Percentiles rank a stretch among this genome's conserved stretches.
Evolutionary conservation across 306 rosid species (phyloP).

Genomic region (Cucumis melo): DNA sequence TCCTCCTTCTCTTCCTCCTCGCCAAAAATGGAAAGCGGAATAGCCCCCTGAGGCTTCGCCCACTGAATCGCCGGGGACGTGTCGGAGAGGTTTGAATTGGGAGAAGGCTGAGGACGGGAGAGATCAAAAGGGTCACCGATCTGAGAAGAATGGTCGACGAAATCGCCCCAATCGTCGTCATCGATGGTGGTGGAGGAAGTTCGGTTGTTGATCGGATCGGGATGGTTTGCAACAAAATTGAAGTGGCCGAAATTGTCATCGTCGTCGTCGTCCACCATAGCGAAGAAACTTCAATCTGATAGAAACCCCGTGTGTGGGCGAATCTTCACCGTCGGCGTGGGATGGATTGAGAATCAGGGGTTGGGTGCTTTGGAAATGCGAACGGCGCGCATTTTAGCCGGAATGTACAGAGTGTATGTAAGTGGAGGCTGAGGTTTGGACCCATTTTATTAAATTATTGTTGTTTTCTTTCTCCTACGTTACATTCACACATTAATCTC

Average conservation of each 20-base stretch:
- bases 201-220: constrained; percentile 9
- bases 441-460: neutral
- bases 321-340: neutral
- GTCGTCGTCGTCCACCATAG: constrained; percentile 67
- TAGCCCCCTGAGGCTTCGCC: constrained; percentile 50
- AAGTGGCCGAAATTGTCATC: constrained; percentile 71
- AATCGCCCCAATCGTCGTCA: constrained; percentile 53
- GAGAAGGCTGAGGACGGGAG: constrained; percentile 4
- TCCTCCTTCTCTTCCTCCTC: constrained; percentile 33
- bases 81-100: constrained; percentile 11
- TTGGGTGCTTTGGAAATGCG: neutral
- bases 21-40: constrained; percentile 88
- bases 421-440: neutral
- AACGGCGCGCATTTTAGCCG: constrained; percentile 6
- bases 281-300: constrained; percentile 7
- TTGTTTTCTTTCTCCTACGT: neutral
- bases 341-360: neutral
- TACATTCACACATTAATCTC: neutral
- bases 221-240: constrained; percentile 26
- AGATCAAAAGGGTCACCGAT: constrained; percentile 16
- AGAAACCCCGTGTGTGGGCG: neutral
- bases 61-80: constrained; percentile 15
- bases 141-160: constrained; percentile 38
- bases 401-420: neutral
- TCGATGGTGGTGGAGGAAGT: constrained; percentile 12